Base-by-base conservation (phyloP, 805 yeast species). In the Cyberlindnera mrakii region DNA sequence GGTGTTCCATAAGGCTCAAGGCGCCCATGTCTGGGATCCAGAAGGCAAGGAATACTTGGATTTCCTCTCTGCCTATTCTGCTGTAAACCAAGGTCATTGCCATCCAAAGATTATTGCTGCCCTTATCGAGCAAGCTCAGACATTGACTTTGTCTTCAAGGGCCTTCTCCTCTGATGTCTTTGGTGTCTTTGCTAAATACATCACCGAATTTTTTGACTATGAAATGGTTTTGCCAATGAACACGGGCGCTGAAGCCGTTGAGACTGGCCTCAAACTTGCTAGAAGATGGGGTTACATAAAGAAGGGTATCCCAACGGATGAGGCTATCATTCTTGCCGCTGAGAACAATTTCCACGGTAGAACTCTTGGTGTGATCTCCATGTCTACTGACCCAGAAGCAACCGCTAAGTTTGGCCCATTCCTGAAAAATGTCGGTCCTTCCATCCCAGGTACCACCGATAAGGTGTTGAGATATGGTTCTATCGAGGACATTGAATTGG, bases 171-270 rank as follows among this genome's bases (percentile, higher is more conserved):
- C 85, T 42, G 95, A 90, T 62, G 82, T 81, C 10, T 89, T 89
- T 60, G 95, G 96, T 35, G 73, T 74, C 30, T 91, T 79, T 60
- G 93, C 96, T 52, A 86, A 89, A 64, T 91, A 77, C 59, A 72
- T 88, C 47, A 88, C 96, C 42, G 93, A 89, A 62, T 90, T 70
- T 62, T 91, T 91, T 70, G 76, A 81, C 60, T 91, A 87, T 67
- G 98, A 91, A 58, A 82, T 80, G 84, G 91, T 91, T 10, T 71
- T 91, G 62, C 98, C 98, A 52, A 91, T 90, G 97, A 91, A 91
- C 72, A 91, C 98, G 13, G 98, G 98, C 62, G 97, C 97, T 33
- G 98, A 91, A 70, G 98, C 98, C 9, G 98, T 91, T 34, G 98
- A 91, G 70, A 87, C 96, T 33, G 96, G 85, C 25, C 72, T 91